These are phyloP conservation scores for Vairimorpha necatrix DNA, from an alignment of 371 early-diverging fungal genomes.

Conservation along the genomic window DNA sequence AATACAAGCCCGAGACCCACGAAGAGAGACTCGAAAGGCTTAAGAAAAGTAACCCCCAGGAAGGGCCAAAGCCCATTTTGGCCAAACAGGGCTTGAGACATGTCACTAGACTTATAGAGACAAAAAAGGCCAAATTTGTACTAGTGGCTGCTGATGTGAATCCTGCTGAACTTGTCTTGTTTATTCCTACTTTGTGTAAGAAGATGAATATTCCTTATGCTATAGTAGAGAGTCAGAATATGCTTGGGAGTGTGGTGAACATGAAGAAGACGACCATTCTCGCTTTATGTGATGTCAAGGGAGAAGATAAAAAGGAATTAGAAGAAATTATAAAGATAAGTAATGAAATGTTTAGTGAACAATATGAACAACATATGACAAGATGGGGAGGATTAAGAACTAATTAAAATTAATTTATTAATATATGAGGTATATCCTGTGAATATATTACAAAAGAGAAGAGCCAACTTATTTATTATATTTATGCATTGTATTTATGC, in stretches of 20 bases:
- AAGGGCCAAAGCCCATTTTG: slow-evolving; percentile 82
- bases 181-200: slow-evolving; percentile 97
- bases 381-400: slow-evolving; percentile 53
- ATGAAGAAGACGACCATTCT: slow-evolving; percentile 95
- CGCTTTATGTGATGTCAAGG: slow-evolving; percentile 82
- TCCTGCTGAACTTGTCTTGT: slow-evolving; percentile 94
- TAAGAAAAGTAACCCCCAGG: slow-evolving; percentile 73
- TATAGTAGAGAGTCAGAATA: slow-evolving; percentile 92
- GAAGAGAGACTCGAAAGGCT: slow-evolving; percentile 87
- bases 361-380: slow-evolving; percentile 59
- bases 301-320: slow-evolving; percentile 71
- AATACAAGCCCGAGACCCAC: slow-evolving; percentile 95
- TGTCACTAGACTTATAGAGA: slow-evolving; percentile 88
- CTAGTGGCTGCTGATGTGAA: slow-evolving; percentile 97
- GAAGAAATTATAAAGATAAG: slow-evolving; percentile 37
- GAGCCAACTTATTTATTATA: too few relatives aligned
- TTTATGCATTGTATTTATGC: too few relatives aligned
- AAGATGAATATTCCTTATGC: slow-evolving; percentile 99
- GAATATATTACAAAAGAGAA: slow-evolving; percentile 23
- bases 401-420: slow-evolving; percentile 1
- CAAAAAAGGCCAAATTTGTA: slow-evolving; percentile 94
- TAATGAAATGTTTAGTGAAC: slow-evolving; percentile 57
- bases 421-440: slow-evolving; percentile 33
- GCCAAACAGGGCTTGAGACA: slow-evolving; percentile 99
- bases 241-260: slow-evolving; percentile 93